Base-by-base conservation (phyloP, 371 early-diverging fungal species). In the Mycotypha africana region DNA sequence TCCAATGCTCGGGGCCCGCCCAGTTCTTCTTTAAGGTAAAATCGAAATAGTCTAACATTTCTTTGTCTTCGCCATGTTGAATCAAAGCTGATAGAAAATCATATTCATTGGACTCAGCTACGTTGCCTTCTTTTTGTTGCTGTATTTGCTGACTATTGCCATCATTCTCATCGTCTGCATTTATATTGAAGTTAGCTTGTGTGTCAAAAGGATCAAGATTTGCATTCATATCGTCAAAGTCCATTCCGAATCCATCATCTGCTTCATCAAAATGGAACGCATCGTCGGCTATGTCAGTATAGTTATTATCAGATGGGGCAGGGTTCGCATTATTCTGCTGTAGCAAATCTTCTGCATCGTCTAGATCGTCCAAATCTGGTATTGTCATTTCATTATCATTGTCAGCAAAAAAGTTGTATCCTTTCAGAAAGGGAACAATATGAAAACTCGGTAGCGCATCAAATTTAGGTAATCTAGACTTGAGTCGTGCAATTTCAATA, bases 1-100 rank as follows among this genome's bases (percentile, higher is more conserved):
- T 91, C 95, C 95, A 97, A 63, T 91, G 91, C 50, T 88, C 93
- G 15, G 95, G 93, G 9, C 96, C 96, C 14, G 96, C 96, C 97
- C 97, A 97, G 39, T 85, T 82, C 39, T 85, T 79, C 43, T 77
- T 49, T 45, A 91, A 75, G 6, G 82, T 82, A 8, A 81, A 58
- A 66, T 95, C 95, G 75, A 96, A 96, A 60, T 95, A 95, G 23
- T 88, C 83, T 49, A 91, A 89, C 49, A 89, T 60, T 30, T 85
- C 85, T 20, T 76, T 62, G 15, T 78, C 74, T n/a, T n/a, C n/a
- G 17, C 76, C 77, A 14, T 65, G 74, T 34, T 47, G 36, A 11
- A 53, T 58, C 44, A 75, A 45, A 2, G 78, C 63, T 19, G 68
- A 62, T 44, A 68, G 45, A 28, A 62, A 79, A 16, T 70, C 70